Conservation (phyloP, 768 basidiomycete species). For the Kwoniella dejecticola region DNA sequence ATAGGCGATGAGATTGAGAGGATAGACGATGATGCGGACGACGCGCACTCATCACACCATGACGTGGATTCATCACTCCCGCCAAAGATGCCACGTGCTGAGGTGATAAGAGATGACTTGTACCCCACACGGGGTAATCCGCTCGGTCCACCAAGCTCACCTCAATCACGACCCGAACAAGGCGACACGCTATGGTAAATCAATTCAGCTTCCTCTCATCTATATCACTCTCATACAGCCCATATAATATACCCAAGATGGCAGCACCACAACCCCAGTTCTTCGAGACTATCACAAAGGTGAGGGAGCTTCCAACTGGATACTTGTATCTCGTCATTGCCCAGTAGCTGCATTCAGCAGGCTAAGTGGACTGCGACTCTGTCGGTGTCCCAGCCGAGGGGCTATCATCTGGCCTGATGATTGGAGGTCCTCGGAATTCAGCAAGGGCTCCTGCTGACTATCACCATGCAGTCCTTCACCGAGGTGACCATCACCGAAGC, state of each 20-base stretch:
- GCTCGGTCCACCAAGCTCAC: background rate
- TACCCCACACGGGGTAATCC: background rate
- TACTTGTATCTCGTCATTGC: background rate
- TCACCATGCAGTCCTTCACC: slow-evolving; percentile 73
- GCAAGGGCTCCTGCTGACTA: background rate
- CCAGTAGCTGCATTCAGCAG: no score
- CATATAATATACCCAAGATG: background rate
- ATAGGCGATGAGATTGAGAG: slow-evolving; percentile 4
- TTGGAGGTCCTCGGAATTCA: no score
- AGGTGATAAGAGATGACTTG: background rate
- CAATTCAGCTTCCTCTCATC: background rate
- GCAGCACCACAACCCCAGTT: slow-evolving; percentile 40
- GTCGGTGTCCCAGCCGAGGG: background rate
- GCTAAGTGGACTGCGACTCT: background rate
- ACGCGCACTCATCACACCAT: slow-evolving; percentile 12
- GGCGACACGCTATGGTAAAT: no score
- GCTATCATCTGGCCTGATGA: no score
- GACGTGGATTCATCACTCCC: slow-evolving; percentile 10
- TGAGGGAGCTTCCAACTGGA: slow-evolving; percentile 14
- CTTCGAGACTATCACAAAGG: slow-evolving; percentile 54
- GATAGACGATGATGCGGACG: slow-evolving; percentile 4
- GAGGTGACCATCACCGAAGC: slow-evolving; percentile 82
- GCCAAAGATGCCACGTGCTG: background rate
- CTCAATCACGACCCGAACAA: no score
- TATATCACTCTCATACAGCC: background rate